A percentile compares a stretch with the other conserved stretches of the same genome.
phyloP scores from a whole-genome alignment of 2,329 filamentous ascomycete species.

The Verticillium klebahnii region DNA sequence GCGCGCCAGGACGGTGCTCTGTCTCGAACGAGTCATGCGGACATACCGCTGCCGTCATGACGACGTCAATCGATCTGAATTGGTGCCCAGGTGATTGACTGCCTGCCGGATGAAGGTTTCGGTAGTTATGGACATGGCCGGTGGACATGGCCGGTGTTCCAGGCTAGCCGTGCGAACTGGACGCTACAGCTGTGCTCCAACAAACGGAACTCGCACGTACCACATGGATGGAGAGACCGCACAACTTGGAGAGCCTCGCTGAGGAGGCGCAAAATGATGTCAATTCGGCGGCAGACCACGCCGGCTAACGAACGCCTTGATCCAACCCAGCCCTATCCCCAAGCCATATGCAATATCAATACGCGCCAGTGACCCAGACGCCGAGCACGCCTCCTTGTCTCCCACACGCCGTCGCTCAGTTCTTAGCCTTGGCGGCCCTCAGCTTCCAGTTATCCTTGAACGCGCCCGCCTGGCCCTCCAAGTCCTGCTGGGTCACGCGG shows the following conservation, averaged over 20 bases:
- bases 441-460: constrained; percentile 81
- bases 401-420: background rate
- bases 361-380: background rate
- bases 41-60: background rate
- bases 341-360: background rate
- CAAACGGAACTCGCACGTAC: background rate
- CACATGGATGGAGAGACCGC: background rate
- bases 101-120: background rate
- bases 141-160: no score
- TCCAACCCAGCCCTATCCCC: background rate
- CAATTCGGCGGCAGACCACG: background rate
- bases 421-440: constrained; percentile 25
- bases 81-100: background rate
- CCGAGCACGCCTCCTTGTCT: background rate
- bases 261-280: background rate
- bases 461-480: constrained; percentile 62
- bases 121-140: no score
- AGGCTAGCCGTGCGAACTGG: no score
- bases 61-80: background rate
- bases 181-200: no score
- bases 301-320: background rate
- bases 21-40: background rate
- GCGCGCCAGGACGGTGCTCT: background rate
- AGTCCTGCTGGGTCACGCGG: constrained; percentile 75
- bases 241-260: background rate